phyloP scores from a whole-genome alignment of 2,329 filamentous ascomycete species.

The Aspergillus persii region DNA sequence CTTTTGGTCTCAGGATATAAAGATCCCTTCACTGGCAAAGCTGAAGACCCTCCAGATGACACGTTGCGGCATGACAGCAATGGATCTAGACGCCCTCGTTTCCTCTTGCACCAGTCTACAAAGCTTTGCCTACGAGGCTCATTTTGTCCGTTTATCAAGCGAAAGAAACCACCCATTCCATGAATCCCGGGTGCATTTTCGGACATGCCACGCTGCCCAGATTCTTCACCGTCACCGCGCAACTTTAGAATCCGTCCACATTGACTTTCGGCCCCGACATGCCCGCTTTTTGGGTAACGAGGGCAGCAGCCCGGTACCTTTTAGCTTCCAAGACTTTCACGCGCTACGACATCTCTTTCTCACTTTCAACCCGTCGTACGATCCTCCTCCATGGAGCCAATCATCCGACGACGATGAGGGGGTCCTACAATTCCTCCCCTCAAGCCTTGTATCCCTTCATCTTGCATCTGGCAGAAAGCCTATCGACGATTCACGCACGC shows the following conservation, averaged over 20 bases:
- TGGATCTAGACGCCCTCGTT: neutral
- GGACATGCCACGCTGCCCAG: neutral
- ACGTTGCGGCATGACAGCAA: neutral
- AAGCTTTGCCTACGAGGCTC: constrained; percentile 4
- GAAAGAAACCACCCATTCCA: neutral
- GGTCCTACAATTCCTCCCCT: neutral
- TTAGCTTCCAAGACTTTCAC: neutral
- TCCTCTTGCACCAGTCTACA: neutral
- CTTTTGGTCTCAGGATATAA: neutral
- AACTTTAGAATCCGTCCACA: constrained; percentile 1
- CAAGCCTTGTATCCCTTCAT: neutral
- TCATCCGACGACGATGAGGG: neutral
- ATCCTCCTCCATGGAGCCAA: neutral
- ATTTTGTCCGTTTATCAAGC: neutral
- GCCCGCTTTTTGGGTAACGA: neutral
- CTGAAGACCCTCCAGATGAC: constrained; percentile 5
- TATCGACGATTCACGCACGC: neutral
- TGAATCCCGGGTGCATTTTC: neutral
- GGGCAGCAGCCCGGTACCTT: neutral
- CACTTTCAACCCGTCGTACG: neutral
- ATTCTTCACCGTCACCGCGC: neutral
- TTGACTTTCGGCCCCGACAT: neutral
- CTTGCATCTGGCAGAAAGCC: neutral
- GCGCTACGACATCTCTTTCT: neutral
- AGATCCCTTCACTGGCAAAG: constrained; percentile 3